Conservation (phyloP, 139 green algal species). For the Haematococcus lacustris region DNA sequence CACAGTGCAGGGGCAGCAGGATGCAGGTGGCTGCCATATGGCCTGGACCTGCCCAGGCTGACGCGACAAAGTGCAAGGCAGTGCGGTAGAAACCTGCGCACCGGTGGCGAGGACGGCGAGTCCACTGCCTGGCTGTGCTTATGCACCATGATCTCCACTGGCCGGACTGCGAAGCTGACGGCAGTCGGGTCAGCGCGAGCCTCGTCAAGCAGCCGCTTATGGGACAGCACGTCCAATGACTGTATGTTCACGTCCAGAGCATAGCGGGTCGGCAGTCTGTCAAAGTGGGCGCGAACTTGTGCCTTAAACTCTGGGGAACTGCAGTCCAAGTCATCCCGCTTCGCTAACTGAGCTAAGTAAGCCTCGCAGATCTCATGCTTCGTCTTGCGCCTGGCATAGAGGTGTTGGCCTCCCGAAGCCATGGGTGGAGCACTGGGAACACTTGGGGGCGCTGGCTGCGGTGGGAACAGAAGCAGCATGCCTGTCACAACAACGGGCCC, state of each 20-base stretch:
- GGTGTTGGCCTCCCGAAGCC: no score
- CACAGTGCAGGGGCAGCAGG: no score
- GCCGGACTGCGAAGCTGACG: slow-evolving; percentile 79
- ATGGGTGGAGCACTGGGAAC: no score
- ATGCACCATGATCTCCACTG: slow-evolving; percentile 62
- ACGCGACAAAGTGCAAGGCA: no score
- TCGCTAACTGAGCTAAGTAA: slow-evolving; percentile 57
- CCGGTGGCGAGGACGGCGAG: slow-evolving; percentile 2
- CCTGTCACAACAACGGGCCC: no score
- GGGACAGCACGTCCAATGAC: slow-evolving; percentile 83
- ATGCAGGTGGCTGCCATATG: no score
- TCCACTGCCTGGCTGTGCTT: background rate
- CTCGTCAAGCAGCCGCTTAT: slow-evolving; percentile 86
- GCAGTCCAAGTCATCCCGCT: slow-evolving; percentile 56
- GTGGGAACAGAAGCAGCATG: no score
- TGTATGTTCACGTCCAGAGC: slow-evolving; percentile 84
- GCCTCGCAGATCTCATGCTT: background rate
- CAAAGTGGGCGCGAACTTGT: slow-evolving; percentile 72
- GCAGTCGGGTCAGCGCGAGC: slow-evolving; percentile 63
- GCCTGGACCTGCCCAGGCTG: no score
- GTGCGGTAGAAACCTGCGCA: no score
- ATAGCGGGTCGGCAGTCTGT: slow-evolving; percentile 75
- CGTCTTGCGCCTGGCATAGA: background rate
- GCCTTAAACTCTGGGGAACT: slow-evolving; percentile 50
- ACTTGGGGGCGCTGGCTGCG: no score